These are phyloP conservation scores for Gleditsia sinensis DNA, from an alignment of 306 rosid species.

Conservation along the genomic window DNA sequence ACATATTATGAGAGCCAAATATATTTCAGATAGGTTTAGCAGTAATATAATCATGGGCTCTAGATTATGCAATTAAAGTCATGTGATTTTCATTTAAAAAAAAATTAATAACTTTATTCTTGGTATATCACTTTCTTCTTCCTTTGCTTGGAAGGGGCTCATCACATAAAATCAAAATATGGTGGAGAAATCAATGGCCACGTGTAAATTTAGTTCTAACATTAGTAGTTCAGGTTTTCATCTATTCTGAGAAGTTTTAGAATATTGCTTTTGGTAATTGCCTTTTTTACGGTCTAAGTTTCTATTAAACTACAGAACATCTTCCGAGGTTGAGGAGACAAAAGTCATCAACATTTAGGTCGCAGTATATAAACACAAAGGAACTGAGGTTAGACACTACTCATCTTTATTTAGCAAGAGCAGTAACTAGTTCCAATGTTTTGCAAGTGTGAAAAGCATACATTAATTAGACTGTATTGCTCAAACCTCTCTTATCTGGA, in stretches of 20 bases:
- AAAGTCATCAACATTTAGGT: slow-evolving; percentile 78
- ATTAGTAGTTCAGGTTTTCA: background rate
- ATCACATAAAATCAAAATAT: background rate
- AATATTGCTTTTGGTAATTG: background rate
- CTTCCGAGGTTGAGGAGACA: slow-evolving; percentile 81
- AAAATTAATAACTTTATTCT: background rate
- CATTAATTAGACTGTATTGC: slow-evolving; percentile 27
- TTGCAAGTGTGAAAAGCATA: background rate
- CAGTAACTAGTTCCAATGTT: slow-evolving; percentile 19
- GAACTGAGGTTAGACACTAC: slow-evolving; percentile 67
- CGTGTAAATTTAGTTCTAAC: background rate
- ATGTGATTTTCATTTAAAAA: background rate
- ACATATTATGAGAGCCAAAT: background rate
- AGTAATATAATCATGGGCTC: background rate
- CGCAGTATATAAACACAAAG: slow-evolving; percentile 73
- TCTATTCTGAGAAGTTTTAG: background rate
- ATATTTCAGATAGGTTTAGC: background rate
- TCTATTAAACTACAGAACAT: slow-evolving; percentile 47
- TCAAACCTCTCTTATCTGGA: slow-evolving; percentile 33
- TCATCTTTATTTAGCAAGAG: slow-evolving; percentile 8
- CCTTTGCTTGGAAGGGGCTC: background rate
- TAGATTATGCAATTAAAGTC: background rate
- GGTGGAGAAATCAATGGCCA: background rate
- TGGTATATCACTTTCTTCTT: background rate
- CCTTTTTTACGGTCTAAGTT: slow-evolving; percentile 10